Evolutionary conservation across 768 basidiomycete genomes (phyloP), one percentile per base, ranked within the genome.

Genomic region (Rhizopogon rudus): DNA sequence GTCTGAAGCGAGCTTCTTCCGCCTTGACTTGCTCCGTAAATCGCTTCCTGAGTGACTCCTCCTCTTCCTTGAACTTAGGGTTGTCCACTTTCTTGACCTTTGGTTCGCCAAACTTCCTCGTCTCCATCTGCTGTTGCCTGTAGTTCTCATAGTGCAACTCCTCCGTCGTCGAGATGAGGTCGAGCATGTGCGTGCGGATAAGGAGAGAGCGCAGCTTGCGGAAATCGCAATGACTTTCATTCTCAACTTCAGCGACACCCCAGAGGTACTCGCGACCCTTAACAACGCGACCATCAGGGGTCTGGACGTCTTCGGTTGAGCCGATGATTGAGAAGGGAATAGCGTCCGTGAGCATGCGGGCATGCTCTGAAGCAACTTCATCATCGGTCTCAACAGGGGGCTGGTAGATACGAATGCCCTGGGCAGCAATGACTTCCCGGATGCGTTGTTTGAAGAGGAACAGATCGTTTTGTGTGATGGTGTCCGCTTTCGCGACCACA

Each of bases 191-290:
- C 13, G 95, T 97, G 63, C 97, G 86, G 73, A 98, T 96, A 44
- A 98, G 80, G 41, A 98, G 80, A 10, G 93, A 93, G 53, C 97
- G 90, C 50, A 99, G 80, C 75, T 97, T 98, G 75, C 90, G 91
- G 86, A 99, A 99, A 74, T 98, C 97, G 70, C 97, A 99, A 75
- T 99, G 97, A 70, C 88, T 88, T 76, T 99, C 97, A 69, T 99
- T 98, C 75, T 99, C 97, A 58, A 99, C 96, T 79, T 99, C 97
- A 8, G 97, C 97, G n/a, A 99, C 94, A 79, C 97, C 97, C 97
- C 97, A 99, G 13, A 96, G 84, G 69, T 99, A 99, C 73, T 98
- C 92, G 64, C 97, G 87, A 44, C 97, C 97, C 75, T 98, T 98
- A 67, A 99, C 97, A 35, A 83, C 73, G 55, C 94, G 84, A 10